Evolutionary conservation across 495 filamentous ascomycete species (phyloP).

Genomic region (Penicillium atrosanguineum): DNA sequence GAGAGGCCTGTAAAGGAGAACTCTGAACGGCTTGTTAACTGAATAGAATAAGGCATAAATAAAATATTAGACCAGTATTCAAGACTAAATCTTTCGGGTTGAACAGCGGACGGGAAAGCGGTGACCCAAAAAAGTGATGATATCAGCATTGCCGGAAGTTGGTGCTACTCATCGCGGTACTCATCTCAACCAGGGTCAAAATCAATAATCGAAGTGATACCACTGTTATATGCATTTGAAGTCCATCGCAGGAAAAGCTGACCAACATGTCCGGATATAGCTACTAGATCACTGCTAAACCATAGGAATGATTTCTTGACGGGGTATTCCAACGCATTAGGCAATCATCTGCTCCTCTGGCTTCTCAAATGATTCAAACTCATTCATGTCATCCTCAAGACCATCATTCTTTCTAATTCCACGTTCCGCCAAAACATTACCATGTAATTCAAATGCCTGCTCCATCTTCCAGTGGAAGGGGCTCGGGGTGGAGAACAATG

Average conservation of each 20-base stretch:
- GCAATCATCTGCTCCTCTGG: neutral
- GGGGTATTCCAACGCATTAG: neutral
- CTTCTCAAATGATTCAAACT: constrained; percentile 1
- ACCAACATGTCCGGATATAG: neutral
- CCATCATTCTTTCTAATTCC: constrained; percentile 9
- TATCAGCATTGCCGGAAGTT: too few species aligned
- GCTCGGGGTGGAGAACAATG: constrained; percentile 44
- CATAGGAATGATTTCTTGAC: too few species aligned
- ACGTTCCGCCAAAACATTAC: constrained; percentile 32
- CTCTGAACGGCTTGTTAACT: too few species aligned
- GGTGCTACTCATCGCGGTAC: too few species aligned
- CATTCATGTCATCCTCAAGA: constrained; percentile 1
- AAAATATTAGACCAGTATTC: too few species aligned
- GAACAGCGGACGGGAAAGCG: too few species aligned
- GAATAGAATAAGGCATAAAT: too few species aligned
- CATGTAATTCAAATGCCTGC: constrained; percentile 31
- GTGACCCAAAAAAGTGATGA: too few species aligned
- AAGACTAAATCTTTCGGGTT: too few species aligned
- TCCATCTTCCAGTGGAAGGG: constrained; percentile 44
- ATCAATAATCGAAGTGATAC: neutral
- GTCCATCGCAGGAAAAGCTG: neutral
- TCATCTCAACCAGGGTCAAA: neutral
- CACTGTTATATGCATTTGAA: neutral
- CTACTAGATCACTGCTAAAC: neutral
- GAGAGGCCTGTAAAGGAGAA: too few species aligned